phyloP scores from a whole-genome alignment of 257 asterid genomes.

The Lithospermum erythrorhizon region DNA sequence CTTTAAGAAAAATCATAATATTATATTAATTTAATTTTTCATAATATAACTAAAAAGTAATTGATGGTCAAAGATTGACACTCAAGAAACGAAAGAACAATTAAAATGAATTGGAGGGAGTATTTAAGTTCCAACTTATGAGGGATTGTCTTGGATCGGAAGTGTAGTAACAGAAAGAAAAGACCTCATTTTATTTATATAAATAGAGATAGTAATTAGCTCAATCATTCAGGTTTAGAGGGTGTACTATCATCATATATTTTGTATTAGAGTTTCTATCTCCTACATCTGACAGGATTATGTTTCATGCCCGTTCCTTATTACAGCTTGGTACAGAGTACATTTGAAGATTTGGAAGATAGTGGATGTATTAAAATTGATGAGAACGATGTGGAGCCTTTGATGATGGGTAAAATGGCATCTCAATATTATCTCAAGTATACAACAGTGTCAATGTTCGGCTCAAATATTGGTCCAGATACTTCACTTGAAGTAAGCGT shows the following conservation, averaged over 20 bases:
- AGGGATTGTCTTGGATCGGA: no score
- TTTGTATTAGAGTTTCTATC: conserved; percentile 6
- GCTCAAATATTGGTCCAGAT: conserved; percentile 79
- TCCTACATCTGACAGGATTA: conserved; percentile 7
- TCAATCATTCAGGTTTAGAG: background rate
- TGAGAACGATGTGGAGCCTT: conserved; percentile 81
- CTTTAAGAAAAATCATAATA: no score
- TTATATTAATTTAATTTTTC: no score
- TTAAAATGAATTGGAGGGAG: no score
- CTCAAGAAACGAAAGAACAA: no score
- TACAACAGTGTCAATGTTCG: conserved; percentile 94
- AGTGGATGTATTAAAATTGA: conserved; percentile 82
- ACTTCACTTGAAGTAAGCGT: conserved; percentile 80
- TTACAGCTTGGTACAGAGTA: conserved; percentile 61
- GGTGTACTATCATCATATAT: conserved; percentile 3
- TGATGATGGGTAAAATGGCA: conserved; percentile 90
- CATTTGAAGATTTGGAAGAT: conserved; percentile 97
- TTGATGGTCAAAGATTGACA: no score
- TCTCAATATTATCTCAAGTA: conserved; percentile 87
- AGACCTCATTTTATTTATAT: no score
- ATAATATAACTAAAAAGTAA: no score
- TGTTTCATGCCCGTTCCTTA: conserved; percentile 8
- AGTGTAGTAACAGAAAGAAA: no score
- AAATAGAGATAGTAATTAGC: no score
- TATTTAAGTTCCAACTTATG: no score